A percentile compares a stretch with the other conserved stretches of the same genome.
Evolutionary conservation across 2,329 filamentous ascomycete species (phyloP).

Genomic region (Calonectria ilicicola): DNA sequence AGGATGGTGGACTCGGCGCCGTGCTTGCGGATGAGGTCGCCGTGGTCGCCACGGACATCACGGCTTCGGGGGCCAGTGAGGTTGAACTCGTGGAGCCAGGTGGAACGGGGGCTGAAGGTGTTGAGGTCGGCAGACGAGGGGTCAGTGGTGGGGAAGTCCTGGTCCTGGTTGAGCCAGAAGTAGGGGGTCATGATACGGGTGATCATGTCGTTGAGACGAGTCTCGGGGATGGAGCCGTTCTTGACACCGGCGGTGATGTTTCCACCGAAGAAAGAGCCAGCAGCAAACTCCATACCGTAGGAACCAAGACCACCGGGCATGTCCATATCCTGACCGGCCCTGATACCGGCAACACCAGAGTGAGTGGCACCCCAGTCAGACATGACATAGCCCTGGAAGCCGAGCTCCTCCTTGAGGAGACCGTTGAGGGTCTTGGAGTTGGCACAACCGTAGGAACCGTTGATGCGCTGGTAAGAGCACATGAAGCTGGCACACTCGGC

Average conservation of each 20-base stretch:
- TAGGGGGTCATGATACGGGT: slow-evolving; percentile 67
- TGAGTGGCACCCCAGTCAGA: slow-evolving; percentile 58
- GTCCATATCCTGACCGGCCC: slow-evolving; percentile 62
- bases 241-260: slow-evolving; percentile 60
- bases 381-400: slow-evolving; percentile 60
- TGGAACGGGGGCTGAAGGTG: slow-evolving; percentile 61
- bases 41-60: slow-evolving; percentile 66
- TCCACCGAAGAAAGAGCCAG: slow-evolving; percentile 57
- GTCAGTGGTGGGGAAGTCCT: slow-evolving; percentile 57
- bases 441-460: slow-evolving; percentile 63
- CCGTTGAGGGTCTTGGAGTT: slow-evolving; percentile 62
- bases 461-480: slow-evolving; percentile 60
- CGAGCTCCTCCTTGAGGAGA: slow-evolving; percentile 62
- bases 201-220: slow-evolving; percentile 60
- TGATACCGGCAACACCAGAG: slow-evolving; percentile 54
- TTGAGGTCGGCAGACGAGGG: slow-evolving; percentile 61
- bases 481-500: slow-evolving; percentile 53
- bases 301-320: slow-evolving; percentile 60
- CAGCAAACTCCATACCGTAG: slow-evolving; percentile 44
- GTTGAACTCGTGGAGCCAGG: slow-evolving; percentile 55
- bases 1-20: slow-evolving; percentile 71
- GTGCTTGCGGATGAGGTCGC: slow-evolving; percentile 67
- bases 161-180: slow-evolving; percentile 62
- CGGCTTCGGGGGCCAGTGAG: slow-evolving; percentile 65
- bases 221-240: slow-evolving; percentile 57